Evolutionary conservation across 202 grass and related monocot species (phyloP), one percentile per base, ranked within the genome.

Genomic region (Bolboschoenoplectus hybrid): DNA sequence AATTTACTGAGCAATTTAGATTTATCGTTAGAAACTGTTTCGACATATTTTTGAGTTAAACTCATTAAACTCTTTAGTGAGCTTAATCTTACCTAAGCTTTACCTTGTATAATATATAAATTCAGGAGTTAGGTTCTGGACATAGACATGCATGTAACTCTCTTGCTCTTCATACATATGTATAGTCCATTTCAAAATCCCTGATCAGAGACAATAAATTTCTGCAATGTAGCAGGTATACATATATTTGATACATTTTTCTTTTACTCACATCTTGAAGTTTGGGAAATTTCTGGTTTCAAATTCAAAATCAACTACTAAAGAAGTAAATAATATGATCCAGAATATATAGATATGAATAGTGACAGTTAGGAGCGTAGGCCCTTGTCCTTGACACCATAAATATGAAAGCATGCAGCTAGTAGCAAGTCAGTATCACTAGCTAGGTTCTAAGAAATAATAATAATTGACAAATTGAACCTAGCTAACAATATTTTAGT

Each of bases 331-430:
- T 16, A 72, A 70, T 19, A 70, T 45, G 17, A 26, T 26, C 26
- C 26, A 26, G 26, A 26, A 26, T 26, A 26, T 26, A 26, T 26
- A 26, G 26, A 26, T 26, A 26, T 26, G 26, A 26, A 26, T 13
- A 14, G 34, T 80, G 7, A 41, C 75, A 80, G 34, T 80, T 41
- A 80, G 49, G 34, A 60, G 53, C 11, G 53, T 58, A 80, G 49
- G 53, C 17, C 52, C 75, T 60, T 60, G 35, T 80, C 45, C 73
- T 76, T 53, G 52, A 19, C 34, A 60, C 75, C 34, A 60, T 36
- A 80, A 80, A 80, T 80, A 80, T 60, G 52, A 80, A 60, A 80
- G 75, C 26, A 26, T 26, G 26, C 53, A 80, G 75, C 75, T 80
- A 80, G 1, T 60, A 41, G 26, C 26, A 26, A 26, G 53, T 80